Conservation (phyloP, 345 rosid species). For the Adansonia digitata region DNA sequence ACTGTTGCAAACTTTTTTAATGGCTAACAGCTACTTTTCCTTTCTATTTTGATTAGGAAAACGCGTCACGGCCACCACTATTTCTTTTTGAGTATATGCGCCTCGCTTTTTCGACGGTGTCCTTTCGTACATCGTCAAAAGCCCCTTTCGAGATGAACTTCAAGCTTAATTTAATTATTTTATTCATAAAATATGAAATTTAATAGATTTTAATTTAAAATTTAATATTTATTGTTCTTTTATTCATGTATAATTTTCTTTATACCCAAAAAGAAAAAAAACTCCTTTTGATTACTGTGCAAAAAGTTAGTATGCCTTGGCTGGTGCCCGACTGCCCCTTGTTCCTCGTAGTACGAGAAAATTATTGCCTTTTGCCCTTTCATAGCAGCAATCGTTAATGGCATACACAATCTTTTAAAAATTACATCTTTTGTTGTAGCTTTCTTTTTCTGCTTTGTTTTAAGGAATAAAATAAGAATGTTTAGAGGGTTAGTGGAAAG, state of each 20-base stretch:
- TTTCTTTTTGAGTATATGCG: background rate
- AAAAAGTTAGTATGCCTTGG: background rate
- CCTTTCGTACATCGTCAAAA: background rate
- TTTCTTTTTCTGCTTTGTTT: background rate
- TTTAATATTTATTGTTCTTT: too few species aligned
- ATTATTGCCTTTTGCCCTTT: background rate
- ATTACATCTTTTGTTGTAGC: background rate
- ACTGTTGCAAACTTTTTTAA: background rate
- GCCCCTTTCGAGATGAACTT: background rate
- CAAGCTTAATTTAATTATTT: too few species aligned
- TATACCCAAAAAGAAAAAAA: too few species aligned
- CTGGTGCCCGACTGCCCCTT: background rate
- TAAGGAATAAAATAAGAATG: background rate
- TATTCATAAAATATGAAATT: too few species aligned
- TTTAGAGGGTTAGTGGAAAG: background rate
- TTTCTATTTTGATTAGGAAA: background rate
- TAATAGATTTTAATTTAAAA: too few species aligned
- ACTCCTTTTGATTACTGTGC: too few species aligned
- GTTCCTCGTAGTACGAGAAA: background rate
- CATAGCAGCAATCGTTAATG: background rate
- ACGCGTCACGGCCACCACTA: background rate
- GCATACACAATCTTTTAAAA: background rate
- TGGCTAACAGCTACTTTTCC: background rate
- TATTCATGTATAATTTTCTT: too few species aligned
- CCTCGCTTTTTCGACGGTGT: background rate